Evolutionary conservation across 768 basidiomycete genomes (phyloP).

Genomic region (Psilocybe cubensis): DNA sequence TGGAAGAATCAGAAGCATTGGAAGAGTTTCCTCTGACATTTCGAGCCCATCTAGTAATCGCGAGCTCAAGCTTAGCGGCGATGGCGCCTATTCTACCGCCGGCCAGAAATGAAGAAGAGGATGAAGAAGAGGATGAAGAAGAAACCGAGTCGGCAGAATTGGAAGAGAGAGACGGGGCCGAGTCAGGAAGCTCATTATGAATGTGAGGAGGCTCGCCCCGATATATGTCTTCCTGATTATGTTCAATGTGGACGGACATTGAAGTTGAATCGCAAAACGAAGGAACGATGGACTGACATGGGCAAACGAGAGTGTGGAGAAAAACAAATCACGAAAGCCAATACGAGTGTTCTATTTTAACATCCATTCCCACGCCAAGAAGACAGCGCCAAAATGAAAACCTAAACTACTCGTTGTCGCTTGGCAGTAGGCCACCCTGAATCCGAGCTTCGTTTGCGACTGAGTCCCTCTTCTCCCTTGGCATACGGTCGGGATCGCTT

Average conservation of each 20-base stretch:
- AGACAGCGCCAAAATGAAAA: not conserved
- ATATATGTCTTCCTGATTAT: slow-evolving; percentile 57
- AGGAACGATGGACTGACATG: slow-evolving; percentile 17
- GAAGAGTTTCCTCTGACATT: slow-evolving; percentile 47
- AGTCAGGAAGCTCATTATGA: slow-evolving; percentile 28
- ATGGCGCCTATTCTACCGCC: slow-evolving; percentile 53
- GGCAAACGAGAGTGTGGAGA: not conserved
- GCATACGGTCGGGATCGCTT: slow-evolving; percentile 80
- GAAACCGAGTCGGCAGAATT: slow-evolving; percentile 46
- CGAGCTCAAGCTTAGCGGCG: slow-evolving; percentile 67
- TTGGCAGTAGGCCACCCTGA: slow-evolving; percentile 11
- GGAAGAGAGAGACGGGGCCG: slow-evolving; percentile 34
- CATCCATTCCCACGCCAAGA: slow-evolving; percentile 7
- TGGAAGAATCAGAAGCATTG: slow-evolving; percentile 44
- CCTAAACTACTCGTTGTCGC: slow-evolving; percentile 11
- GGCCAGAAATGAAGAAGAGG: slow-evolving; percentile 38
- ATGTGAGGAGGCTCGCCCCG: slow-evolving; percentile 52
- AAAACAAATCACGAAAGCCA: not conserved
- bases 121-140: slow-evolving; percentile 44
- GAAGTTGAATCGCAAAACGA: not conserved
- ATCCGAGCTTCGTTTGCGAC: slow-evolving; percentile 7
- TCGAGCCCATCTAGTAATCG: slow-evolving; percentile 72
- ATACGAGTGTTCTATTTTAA: slow-evolving; percentile 17
- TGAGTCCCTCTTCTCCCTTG: slow-evolving; percentile 24
- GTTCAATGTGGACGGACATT: slow-evolving; percentile 26